Base-by-base conservation (phyloP, 2,329 filamentous ascomycete species). In the Pyricularia grisea region DNA sequence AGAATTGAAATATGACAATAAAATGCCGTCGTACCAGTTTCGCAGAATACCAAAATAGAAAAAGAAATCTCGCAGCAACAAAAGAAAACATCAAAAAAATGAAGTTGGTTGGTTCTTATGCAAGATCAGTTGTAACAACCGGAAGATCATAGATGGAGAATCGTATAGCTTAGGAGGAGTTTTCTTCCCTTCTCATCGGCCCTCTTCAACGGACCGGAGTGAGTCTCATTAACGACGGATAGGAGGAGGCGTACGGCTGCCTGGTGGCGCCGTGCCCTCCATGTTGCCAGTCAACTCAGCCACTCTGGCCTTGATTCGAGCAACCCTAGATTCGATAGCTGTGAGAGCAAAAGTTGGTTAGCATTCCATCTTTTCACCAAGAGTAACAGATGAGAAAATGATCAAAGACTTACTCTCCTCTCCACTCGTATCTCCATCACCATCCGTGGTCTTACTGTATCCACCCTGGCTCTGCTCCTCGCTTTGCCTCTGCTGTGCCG, bases 261-360 rank as follows among this genome's bases (percentile, higher is more conserved):
- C 70, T 74, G 77, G 30, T 84, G 81, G 7, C 76, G 77, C 60
- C 74, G 76, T 42, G 78, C 78, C 83, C 75, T 94, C 91, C 86
- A 92, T 92, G 78, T 92, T 92, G 74, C 91, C 91, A 1, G 95
- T 99, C 74, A 99, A 81, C 78, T 97, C 93, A 68, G 95, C 95
- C 70, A 99, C 95, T 71, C 95, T 90, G 70, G 95, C 95, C 82
- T 97, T 98, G 85, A 99, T 99, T 72, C 95, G 92, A 66, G 95
- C 95, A 70, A 98, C 95, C 73, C 95, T 92, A 66, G 93, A 94
- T 79, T 99, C 95, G 75, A 98, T 98, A 50, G 94, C 93, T 96
- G 73, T n/a, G 42, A n/a, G 20, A 9, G 10, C 11, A 50, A n/a
- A 42, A 20, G n/a, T 11, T 68, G 65, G 33, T 66, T 31, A 23